Evolutionary conservation across 306 rosid species (phyloP).

Genomic region (Cyamopsis tetragonoloba): DNA sequence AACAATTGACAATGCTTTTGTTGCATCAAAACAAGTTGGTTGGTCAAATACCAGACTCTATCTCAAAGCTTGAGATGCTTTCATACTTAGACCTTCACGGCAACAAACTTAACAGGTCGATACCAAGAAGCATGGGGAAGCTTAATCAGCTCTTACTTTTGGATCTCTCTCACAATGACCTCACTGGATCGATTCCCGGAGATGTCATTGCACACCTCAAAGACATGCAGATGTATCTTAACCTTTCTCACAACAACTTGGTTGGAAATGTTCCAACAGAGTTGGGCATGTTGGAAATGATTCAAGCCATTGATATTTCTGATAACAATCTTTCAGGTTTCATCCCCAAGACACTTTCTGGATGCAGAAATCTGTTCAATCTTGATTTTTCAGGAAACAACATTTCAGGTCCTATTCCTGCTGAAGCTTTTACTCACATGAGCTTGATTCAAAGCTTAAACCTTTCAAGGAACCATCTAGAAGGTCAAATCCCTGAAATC

Average conservation of each 20-base stretch:
- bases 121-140: conserved; percentile 57
- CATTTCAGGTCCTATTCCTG: conserved; percentile 68
- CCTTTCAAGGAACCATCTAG: conserved; percentile 60
- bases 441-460: conserved; percentile 52
- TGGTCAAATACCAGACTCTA: conserved; percentile 65
- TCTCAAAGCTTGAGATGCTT: conserved; percentile 69
- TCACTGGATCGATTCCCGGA: conserved; percentile 59
- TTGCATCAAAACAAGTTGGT: conserved; percentile 56
- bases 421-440: conserved; percentile 37
- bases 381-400: conserved; percentile 68
- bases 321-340: conserved; percentile 66
- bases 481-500: conserved; percentile 51
- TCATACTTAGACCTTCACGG: conserved; percentile 59
- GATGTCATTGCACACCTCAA: conserved; percentile 44
- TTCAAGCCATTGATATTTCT: conserved; percentile 67
- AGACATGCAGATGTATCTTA: conserved; percentile 61
- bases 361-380: conserved; percentile 55
- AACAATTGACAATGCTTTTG: conserved; percentile 39
- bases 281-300: conserved; percentile 61
- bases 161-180: conserved; percentile 69
- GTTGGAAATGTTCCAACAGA: conserved; percentile 61
- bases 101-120: conserved; percentile 61
- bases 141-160: conserved; percentile 42
- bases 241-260: conserved; percentile 69
- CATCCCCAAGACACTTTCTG: conserved; percentile 49